Percentiles rank a stretch among this genome's conserved stretches.
Conservation (phyloP, 2,329 filamentous ascomycete species). For the Phoma herbarum region DNA sequence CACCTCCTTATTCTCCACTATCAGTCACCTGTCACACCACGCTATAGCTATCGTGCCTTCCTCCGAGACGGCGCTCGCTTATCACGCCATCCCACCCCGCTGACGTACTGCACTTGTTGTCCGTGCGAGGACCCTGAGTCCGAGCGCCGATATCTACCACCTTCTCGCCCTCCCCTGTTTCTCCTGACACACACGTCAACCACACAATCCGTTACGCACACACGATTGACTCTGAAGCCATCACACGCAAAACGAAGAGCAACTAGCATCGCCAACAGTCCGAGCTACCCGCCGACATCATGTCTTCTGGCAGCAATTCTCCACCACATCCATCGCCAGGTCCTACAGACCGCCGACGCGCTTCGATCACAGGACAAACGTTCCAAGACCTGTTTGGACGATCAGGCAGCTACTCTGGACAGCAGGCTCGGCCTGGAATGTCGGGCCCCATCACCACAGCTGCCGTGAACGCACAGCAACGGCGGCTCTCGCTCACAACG, state of each 20-base stretch:
- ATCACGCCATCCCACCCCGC: slow-evolving; percentile 40
- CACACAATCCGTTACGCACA: background rate
- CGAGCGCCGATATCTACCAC: slow-evolving; percentile 35
- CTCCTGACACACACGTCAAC: slow-evolving; percentile 17
- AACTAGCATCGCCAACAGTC: background rate
- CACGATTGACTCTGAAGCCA: slow-evolving; percentile 10
- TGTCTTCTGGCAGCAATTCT: slow-evolving; percentile 53
- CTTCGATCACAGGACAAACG: slow-evolving; percentile 59
- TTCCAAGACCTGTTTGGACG: slow-evolving; percentile 59
- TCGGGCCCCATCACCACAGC: slow-evolving; percentile 59
- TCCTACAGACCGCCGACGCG: slow-evolving; percentile 53
- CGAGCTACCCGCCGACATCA: slow-evolving; percentile 31
- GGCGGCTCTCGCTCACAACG: slow-evolving; percentile 60
- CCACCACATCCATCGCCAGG: slow-evolving; percentile 51
- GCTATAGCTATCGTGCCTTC: slow-evolving; percentile 24
- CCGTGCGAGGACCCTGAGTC: slow-evolving; percentile 30
- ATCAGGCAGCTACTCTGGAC: slow-evolving; percentile 46
- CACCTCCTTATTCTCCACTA: slow-evolving; percentile 18
- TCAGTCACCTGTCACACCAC: slow-evolving; percentile 24
- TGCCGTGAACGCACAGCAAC: slow-evolving; percentile 59
- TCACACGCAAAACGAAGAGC: background rate
- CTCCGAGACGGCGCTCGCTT: slow-evolving; percentile 27
- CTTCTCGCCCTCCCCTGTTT: slow-evolving; percentile 26
- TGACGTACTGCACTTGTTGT: slow-evolving; percentile 34
- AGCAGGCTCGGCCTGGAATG: slow-evolving; percentile 43